Percentiles rank a stretch among this genome's conserved stretches.
Evolutionary conservation across 352 stramenopile species (phyloP).

Genomic region (Pythium myriotylum): DNA sequence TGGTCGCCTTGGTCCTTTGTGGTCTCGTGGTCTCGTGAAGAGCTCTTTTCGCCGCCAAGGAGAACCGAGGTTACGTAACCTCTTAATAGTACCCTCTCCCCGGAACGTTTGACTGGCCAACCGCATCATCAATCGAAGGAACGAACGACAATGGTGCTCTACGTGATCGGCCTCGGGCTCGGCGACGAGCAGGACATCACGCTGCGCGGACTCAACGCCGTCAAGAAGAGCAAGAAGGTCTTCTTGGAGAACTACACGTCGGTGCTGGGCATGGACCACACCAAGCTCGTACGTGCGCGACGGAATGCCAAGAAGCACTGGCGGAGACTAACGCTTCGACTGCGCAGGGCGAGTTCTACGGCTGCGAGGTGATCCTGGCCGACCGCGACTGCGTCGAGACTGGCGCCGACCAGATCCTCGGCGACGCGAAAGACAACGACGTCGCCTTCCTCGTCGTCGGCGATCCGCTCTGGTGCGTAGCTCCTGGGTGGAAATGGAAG

Average conservation of each 20-base stretch:
- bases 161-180: slow-evolving; percentile 97
- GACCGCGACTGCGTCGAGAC: slow-evolving; percentile 97
- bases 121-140: slow-evolving; percentile 7
- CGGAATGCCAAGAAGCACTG: too few relatives aligned
- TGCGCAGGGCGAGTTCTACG: slow-evolving; percentile 87
- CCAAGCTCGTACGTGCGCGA: slow-evolving; percentile 68
- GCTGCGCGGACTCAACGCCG: slow-evolving; percentile 94
- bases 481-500: background rate
- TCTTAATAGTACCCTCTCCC: too few relatives aligned
- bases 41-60: too few relatives aligned
- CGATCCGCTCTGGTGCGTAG: slow-evolving; percentile 93
- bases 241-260: slow-evolving; percentile 99
- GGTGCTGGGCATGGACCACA: slow-evolving; percentile 91
- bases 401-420: slow-evolving; percentile 95
- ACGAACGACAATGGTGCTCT: slow-evolving; percentile 84
- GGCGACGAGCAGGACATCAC: slow-evolving; percentile 99
- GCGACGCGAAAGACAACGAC: slow-evolving; percentile 88
- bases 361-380: slow-evolving; percentile 83
- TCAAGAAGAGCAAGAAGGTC: slow-evolving; percentile 94
- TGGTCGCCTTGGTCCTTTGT: background rate
- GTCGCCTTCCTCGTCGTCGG: slow-evolving; percentile 98
- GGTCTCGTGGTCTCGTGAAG: too few relatives aligned
- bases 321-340: background rate
- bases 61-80: too few relatives aligned
- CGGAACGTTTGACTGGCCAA: slow-evolving; percentile 23